Evolutionary conservation across 305 asterid species (phyloP), one percentile per base, ranked within the genome.

Genomic region (Salvia sclarea): DNA sequence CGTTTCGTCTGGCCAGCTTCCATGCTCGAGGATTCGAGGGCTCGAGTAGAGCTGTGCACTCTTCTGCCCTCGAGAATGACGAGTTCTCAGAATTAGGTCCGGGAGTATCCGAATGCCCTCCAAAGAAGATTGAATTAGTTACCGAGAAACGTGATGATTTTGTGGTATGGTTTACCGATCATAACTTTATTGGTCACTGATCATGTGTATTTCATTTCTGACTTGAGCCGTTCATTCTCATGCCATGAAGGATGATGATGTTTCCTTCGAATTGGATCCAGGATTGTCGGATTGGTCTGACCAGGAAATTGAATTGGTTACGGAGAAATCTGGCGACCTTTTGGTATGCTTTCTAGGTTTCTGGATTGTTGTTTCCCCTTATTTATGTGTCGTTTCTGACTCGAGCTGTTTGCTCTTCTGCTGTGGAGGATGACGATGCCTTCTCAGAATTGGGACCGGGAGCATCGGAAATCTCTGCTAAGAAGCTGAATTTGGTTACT

Each of bases 1-100:
- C 67, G 61, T 38, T 43, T 25, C 24, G 22, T 21, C 68, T 70
- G 24, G 33, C 62, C 75, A 78, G 83, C 43, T 75, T 69, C 66
- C 78, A 16, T 37, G 69, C 57, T 11, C 68, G 28, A 74, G 69
- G 73, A 45, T 48, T 68, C 52, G 40, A 65, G 72, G 49, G 69
- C 64, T 65, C 68, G 37, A 69, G 35, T 18, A 79, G 66, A 72
- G 35, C 38, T 62, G 22, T 49, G 66, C 79, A 77, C 50, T 56
- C 73, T 61, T 69, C 76, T 30, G 71, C 64, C 1, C 13, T 33
- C 6, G 68, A 71, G 55, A 75, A 75, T 58, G 81, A 73, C 4
- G 71, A 6, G 0, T 78, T 81, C 74, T 57, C 71, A 8, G 85
- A 81, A 61, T 75, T 78, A 60, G 85, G 76, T 31, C 76, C 78